Percentiles rank a stretch among this genome's conserved stretches.
Conservation (phyloP, 2,329 filamentous ascomycete species). For the Daldinia sp. region DNA sequence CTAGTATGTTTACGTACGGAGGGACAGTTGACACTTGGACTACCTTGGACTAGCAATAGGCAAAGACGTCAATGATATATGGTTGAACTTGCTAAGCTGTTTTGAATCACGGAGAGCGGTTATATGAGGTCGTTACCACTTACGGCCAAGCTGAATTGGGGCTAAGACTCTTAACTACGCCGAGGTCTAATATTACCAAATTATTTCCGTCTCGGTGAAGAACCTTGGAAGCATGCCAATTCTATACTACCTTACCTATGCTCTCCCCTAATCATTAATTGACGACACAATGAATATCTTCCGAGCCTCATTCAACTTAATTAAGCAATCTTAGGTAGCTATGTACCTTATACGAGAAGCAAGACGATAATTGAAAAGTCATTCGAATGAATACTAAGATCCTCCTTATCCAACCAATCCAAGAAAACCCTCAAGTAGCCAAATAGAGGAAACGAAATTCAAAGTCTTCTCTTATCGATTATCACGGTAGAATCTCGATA, state of each 20-base stretch:
- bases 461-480: too few species aligned
- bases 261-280: too few species aligned
- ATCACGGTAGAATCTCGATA: background rate
- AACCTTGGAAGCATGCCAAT: background rate
- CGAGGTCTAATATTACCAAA: background rate
- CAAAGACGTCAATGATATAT: conserved; percentile 1
- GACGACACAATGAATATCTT: background rate
- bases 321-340: background rate
- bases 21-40: background rate
- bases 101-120: background rate
- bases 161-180: background rate
- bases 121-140: background rate
- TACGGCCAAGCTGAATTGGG: background rate
- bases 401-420: background rate
- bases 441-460: background rate
- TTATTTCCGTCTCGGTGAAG: background rate
- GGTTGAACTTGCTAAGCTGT: background rate
- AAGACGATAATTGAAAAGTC: background rate
- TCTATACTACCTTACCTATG: too few species aligned
- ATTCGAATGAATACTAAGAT: background rate
- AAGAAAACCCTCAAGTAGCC: background rate
- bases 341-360: background rate
- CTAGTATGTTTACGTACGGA: background rate
- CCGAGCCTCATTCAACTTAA: background rate
- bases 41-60: background rate